These are phyloP conservation scores for Adiantum capillusveneris DNA, from an alignment of 75 land plant genomes.

Conservation along the genomic window DNA sequence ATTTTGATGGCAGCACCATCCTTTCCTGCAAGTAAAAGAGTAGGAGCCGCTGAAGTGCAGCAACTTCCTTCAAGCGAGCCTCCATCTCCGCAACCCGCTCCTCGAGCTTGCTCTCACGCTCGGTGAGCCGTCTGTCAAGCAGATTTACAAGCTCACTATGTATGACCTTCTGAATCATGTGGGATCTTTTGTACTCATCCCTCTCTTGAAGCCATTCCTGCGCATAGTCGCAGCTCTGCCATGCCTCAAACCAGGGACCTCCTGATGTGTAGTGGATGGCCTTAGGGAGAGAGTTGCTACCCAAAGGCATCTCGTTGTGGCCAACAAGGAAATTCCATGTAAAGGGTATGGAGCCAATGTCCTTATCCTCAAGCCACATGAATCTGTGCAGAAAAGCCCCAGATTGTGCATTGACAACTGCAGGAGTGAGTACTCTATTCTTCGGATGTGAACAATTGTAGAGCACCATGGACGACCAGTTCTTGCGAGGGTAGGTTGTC, in stretches of 20 bases:
- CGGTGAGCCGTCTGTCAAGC: neutral
- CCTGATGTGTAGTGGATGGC: slow-evolving; percentile 41
- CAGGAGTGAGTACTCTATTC: slow-evolving; percentile 22
- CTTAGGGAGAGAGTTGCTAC: slow-evolving; percentile 13
- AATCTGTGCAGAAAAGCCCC: slow-evolving; percentile 51
- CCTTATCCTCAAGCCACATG: slow-evolving; percentile 63
- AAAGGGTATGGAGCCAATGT: slow-evolving; percentile 34
- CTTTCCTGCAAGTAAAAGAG: neutral
- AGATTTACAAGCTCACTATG: slow-evolving; percentile 1
- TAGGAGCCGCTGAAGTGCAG: slow-evolving; percentile 4
- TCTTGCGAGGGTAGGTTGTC: slow-evolving; percentile 33
- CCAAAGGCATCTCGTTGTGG: slow-evolving; percentile 19
- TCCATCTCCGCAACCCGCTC: slow-evolving; percentile 3
- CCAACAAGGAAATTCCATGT: slow-evolving; percentile 38
- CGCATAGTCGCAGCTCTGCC: slow-evolving; percentile 32
- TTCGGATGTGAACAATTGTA: slow-evolving; percentile 35
- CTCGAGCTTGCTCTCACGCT: neutral
- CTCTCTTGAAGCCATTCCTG: slow-evolving; percentile 11
- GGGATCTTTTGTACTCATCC: slow-evolving; percentile 11
- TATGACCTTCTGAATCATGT: slow-evolving; percentile 8
- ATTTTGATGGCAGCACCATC: neutral
- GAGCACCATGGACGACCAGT: slow-evolving; percentile 47
- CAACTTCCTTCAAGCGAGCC: neutral
- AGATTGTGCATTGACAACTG: slow-evolving; percentile 26
- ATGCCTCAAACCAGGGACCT: slow-evolving; percentile 43